Percentiles rank a stretch among this genome's conserved stretches.
These are phyloP conservation scores for Cyathus striatus DNA, from an alignment of 768 basidiomycete genomes.

Conservation along the genomic window DNA sequence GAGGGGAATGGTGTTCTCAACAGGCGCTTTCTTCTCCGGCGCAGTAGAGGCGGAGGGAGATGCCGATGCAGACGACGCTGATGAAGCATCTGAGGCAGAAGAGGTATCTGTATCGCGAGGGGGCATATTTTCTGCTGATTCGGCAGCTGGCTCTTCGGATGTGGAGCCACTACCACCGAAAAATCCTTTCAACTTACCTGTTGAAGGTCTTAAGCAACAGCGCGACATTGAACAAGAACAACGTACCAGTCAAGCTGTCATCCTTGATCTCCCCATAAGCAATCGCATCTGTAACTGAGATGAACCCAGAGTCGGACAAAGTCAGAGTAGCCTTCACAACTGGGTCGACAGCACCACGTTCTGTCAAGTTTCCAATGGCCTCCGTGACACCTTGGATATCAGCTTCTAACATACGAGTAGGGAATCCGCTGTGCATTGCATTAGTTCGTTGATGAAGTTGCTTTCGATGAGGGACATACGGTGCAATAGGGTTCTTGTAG, in stretches of 20 bases:
- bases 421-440: slow-evolving; percentile 57
- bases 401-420: slow-evolving; percentile 68
- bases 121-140: slow-evolving; percentile 36
- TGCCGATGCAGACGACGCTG: slow-evolving; percentile 29
- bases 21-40: slow-evolving; percentile 30
- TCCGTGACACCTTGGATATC: slow-evolving; percentile 69
- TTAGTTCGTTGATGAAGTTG: no score
- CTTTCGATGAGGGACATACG: no score
- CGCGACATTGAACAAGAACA: not conserved
- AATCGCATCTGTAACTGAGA: slow-evolving; percentile 74
- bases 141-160: slow-evolving; percentile 29
- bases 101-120: slow-evolving; percentile 34
- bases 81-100: slow-evolving; percentile 20
- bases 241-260: slow-evolving; percentile 67
- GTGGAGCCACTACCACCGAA: slow-evolving; percentile 63
- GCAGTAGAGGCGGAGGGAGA: slow-evolving; percentile 31
- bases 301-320: slow-evolving; percentile 83
- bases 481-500: slow-evolving; percentile 62
- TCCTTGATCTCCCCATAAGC: slow-evolving; percentile 80
- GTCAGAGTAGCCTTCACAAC: slow-evolving; percentile 82
- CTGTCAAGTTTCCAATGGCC: slow-evolving; percentile 80
- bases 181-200: slow-evolving; percentile 84
- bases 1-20: slow-evolving; percentile 65
- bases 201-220: not conserved
- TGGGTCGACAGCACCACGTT: slow-evolving; percentile 74